Conservation (phyloP, 345 rosid species). For the Kernera saxatilis region DNA sequence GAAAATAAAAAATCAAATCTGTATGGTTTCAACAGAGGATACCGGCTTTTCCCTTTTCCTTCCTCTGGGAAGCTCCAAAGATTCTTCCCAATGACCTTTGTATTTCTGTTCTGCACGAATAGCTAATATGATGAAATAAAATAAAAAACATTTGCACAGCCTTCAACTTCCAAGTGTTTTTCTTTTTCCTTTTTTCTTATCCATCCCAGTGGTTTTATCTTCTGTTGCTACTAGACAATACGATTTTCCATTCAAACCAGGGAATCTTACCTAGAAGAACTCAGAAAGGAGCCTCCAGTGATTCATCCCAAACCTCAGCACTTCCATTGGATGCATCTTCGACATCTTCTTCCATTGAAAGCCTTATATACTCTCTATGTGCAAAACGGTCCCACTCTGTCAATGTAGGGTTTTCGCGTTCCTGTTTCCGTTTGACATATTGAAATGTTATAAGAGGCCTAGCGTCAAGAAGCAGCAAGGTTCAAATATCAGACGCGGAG, state of each 20-base stretch:
- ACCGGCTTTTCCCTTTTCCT: neutral
- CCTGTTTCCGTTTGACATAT: constrained; percentile 42
- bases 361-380: constrained; percentile 93
- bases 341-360: constrained; percentile 98
- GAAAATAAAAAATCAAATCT: neutral
- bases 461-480: neutral
- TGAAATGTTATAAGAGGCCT: neutral
- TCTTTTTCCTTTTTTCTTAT: neutral
- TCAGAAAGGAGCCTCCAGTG: constrained; percentile 94
- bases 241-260: neutral
- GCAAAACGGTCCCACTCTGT: constrained; percentile 99
- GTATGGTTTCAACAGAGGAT: constrained; percentile 1
- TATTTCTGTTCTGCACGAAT: neutral
- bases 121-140: neutral
- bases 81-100: neutral
- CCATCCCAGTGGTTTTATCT: neutral
- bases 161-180: neutral
- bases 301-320: constrained; percentile 98
- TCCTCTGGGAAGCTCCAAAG: neutral
- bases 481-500: neutral
- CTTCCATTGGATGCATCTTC: constrained; percentile 98
- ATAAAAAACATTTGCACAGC: neutral
- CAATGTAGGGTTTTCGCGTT: constrained; percentile 89
- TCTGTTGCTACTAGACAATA: neutral
- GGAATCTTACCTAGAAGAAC: constrained; percentile 31